Evolutionary conservation across 2,329 filamentous ascomycete genomes (phyloP).

Genomic region (Diplocarpon mali): DNA sequence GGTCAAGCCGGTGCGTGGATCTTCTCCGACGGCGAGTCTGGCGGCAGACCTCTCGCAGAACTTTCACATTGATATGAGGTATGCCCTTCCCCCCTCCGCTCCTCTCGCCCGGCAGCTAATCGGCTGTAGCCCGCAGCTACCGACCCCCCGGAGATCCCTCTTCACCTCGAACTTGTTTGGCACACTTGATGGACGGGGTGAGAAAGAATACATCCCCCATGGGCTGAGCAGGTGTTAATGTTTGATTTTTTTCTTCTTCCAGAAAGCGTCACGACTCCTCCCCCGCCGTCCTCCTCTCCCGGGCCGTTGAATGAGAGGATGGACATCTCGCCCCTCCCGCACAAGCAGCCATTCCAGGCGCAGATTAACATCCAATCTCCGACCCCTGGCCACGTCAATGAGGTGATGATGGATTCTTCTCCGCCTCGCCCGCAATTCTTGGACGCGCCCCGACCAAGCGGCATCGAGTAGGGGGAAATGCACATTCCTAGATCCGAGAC

Average conservation of each 20-base stretch:
- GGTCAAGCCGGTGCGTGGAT: slow-evolving; percentile 65
- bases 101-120: slow-evolving; percentile 8
- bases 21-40: slow-evolving; percentile 82
- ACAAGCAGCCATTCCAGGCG: slow-evolving; percentile 61
- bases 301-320: slow-evolving; percentile 63
- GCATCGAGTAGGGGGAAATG: slow-evolving; percentile 41
- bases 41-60: slow-evolving; percentile 94
- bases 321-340: slow-evolving; percentile 88
- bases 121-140: slow-evolving; percentile 58
- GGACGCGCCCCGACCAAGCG: slow-evolving; percentile 38
- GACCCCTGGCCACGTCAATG: slow-evolving; percentile 44
- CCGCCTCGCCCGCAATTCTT: slow-evolving; percentile 36
- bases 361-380: slow-evolving; percentile 63
- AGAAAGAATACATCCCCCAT: slow-evolving; percentile 28
- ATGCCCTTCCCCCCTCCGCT: slow-evolving; percentile 23
- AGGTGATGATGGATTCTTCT: slow-evolving; percentile 47
- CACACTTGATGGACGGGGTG: slow-evolving; percentile 34
- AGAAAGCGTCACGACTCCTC: slow-evolving; percentile 76
- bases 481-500: slow-evolving; percentile 11
- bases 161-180: slow-evolving; percentile 64
- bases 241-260: no score
- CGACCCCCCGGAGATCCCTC: slow-evolving; percentile 73
- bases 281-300: slow-evolving; percentile 75
- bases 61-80: slow-evolving; percentile 95
- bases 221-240: slow-evolving; percentile 28